Conservation (phyloP, 768 basidiomycete species). For the Naganishia onofrii region DNA sequence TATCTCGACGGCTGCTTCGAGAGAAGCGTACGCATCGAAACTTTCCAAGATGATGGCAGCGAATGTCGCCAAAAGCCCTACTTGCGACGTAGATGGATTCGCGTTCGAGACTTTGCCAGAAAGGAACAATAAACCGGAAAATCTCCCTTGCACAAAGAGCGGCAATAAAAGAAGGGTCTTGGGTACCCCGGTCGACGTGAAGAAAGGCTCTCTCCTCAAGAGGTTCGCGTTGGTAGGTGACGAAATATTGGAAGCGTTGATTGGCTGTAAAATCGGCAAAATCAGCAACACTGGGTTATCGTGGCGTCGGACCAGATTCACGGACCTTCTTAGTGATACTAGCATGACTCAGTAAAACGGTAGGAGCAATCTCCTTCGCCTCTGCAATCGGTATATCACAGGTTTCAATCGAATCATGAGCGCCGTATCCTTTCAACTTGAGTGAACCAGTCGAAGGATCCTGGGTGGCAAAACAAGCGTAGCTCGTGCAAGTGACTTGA, state of each 20-base stretch:
- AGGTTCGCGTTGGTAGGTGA: constrained; percentile 1
- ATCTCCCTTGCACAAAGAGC: constrained; percentile 28
- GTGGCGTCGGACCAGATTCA: not conserved
- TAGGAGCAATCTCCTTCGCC: constrained; percentile 23
- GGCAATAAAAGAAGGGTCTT: constrained; percentile 5
- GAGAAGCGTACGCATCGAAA: constrained; percentile 12
- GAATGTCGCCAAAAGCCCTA: constrained; percentile 24
- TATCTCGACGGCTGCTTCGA: constrained; percentile 24
- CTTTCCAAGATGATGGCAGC: constrained; percentile 26
- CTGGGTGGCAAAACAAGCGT: constrained; percentile 31
- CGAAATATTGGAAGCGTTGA: not conserved
- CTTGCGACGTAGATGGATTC: constrained; percentile 20
- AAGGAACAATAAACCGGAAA: constrained; percentile 29
- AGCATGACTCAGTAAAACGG: constrained; percentile 13
- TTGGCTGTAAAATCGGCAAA: not conserved
- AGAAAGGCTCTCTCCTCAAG: constrained; percentile 29
- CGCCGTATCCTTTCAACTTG: constrained; percentile 24
- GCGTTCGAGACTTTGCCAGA: constrained; percentile 1
- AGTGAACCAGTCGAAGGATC: constrained; percentile 13
- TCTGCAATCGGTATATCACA: constrained; percentile 22
- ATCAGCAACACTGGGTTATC: not conserved
- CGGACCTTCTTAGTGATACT: constrained; percentile 16
- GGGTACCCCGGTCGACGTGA: constrained; percentile 1
- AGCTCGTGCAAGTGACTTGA: constrained; percentile 28
- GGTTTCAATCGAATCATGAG: constrained; percentile 18